These are phyloP conservation scores for Phyllosticta ampelicida DNA, from an alignment of 2,329 filamentous ascomycete species.

Conservation along the genomic window DNA sequence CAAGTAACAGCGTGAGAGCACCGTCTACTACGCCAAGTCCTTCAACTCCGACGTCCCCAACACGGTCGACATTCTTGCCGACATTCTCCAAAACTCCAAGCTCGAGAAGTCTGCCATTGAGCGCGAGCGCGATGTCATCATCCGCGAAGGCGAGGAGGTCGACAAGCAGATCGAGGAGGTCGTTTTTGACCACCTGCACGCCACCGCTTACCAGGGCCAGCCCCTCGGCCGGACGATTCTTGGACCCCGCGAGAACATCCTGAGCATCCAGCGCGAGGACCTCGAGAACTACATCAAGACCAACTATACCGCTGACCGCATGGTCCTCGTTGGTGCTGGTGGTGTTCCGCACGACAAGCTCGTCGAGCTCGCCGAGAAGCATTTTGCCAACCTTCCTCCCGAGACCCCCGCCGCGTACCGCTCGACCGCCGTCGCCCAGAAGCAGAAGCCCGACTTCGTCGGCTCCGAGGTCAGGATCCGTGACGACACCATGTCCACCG, in stretches of 20 bases:
- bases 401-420: conserved; percentile 65
- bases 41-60: conserved; percentile 97
- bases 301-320: conserved; percentile 99
- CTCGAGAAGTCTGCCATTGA: conserved; percentile 88
- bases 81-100: conserved; percentile 99
- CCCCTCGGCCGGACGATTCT: conserved; percentile 95
- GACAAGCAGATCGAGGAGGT: conserved; percentile 99
- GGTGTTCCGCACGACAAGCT: conserved; percentile 89
- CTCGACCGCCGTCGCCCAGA: conserved; percentile 60
- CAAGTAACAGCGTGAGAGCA: conserved; percentile 70
- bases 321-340: conserved; percentile 94
- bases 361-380: conserved; percentile 90
- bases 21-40: conserved; percentile 98
- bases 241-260: conserved; percentile 95
- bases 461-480: conserved; percentile 92
- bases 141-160: conserved; percentile 97
- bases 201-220: conserved; percentile 94
- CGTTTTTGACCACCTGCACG: conserved; percentile 97
- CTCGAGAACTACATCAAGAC: conserved; percentile 95
- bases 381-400: conserved; percentile 73
- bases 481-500: conserved; percentile 90
- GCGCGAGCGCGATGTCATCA: conserved; percentile 96
- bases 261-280: conserved; percentile 86
- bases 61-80: conserved; percentile 95
- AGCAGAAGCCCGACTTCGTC: conserved; percentile 87